Percentiles rank a stretch among this genome's conserved stretches.
phyloP scores from a whole-genome alignment of 1,139 yeast species.

The Geotrichum bryndzae region DNA sequence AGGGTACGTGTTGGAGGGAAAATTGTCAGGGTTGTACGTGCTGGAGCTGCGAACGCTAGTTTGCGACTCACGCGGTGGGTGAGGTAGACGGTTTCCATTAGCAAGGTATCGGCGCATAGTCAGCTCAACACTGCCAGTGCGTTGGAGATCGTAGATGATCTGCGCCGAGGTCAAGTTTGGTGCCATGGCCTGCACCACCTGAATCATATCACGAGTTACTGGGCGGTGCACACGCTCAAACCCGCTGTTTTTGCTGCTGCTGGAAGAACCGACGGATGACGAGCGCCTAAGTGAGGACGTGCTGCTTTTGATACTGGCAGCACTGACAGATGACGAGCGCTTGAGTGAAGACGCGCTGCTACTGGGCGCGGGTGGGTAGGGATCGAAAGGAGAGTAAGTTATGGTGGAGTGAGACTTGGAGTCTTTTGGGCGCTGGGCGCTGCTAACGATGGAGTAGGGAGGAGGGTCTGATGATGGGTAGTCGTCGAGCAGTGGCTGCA shows the following conservation, averaged over 20 bases:
- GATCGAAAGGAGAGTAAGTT: not conserved
- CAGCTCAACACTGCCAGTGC: constrained; percentile 69
- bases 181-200: constrained; percentile 76
- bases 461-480: not conserved
- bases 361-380: not conserved
- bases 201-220: constrained; percentile 77
- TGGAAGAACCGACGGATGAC: not conserved
- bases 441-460: not conserved
- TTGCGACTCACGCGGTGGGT: not conserved
- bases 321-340: not conserved
- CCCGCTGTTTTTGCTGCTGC: not conserved
- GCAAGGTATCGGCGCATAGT: constrained; percentile 69
- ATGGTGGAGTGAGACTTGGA: not conserved
- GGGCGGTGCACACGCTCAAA: not conserved
- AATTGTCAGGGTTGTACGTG: not conserved
- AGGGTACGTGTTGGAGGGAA: not conserved
- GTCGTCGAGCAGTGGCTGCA: not conserved
- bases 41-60: not conserved
- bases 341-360: not conserved
- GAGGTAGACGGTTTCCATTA: constrained; percentile 38
- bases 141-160: constrained; percentile 46
- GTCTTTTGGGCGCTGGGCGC: not conserved
- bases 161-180: constrained; percentile 69
- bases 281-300: not conserved
- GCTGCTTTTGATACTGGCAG: not conserved